Conservation (phyloP, 176 grass and related monocot species). For the bread wheat (Triticum aestivum) region DNA sequence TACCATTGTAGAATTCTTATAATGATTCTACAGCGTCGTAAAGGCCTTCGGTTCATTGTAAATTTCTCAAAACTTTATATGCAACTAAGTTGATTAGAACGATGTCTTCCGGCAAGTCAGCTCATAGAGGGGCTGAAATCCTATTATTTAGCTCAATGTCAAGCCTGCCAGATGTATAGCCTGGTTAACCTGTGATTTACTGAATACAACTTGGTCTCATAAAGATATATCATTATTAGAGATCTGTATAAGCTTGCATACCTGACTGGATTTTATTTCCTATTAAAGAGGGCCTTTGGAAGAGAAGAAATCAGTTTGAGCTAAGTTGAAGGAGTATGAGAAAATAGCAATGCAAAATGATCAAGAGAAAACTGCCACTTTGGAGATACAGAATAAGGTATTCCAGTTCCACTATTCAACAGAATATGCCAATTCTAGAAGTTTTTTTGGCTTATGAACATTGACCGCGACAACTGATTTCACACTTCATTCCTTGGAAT, state of each 20-base stretch:
- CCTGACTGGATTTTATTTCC: not conserved
- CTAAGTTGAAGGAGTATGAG: too few relatives aligned
- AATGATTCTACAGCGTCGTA: not conserved
- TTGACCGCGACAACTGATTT: not conserved
- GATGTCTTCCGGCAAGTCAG: not conserved
- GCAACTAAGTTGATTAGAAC: not conserved
- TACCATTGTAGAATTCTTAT: not conserved
- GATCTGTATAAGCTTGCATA: not conserved
- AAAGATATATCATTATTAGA: not conserved
- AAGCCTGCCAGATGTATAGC: not conserved
- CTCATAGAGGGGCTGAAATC: not conserved
- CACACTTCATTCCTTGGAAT: not conserved
- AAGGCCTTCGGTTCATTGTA: not conserved
- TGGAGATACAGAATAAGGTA: slow-evolving; percentile 54
- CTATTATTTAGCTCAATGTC: not conserved
- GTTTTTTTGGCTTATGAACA: too few relatives aligned
- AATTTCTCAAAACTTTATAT: not conserved
- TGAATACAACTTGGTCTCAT: not conserved
- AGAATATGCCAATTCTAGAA: not conserved
- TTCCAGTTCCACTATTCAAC: slow-evolving; percentile 1
- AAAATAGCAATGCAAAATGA: too few relatives aligned
- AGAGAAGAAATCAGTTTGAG: too few relatives aligned
- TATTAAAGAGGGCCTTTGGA: too few relatives aligned
- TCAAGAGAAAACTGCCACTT: too few relatives aligned
- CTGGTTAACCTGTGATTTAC: not conserved